Conservation (phyloP, 345 rosid species). For the Microthlaspi erraticum region DNA sequence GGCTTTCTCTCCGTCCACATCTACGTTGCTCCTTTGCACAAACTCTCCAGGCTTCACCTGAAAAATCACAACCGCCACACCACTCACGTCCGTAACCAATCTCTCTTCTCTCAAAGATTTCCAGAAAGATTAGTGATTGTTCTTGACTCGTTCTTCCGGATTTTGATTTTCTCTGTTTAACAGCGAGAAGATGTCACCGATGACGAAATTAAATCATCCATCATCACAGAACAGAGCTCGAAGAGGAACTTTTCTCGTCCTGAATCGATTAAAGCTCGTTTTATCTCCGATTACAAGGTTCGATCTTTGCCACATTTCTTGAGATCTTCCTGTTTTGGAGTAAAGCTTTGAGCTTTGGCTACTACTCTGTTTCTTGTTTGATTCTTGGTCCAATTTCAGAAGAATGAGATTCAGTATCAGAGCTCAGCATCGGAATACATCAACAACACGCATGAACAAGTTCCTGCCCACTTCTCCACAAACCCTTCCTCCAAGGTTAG, state of each 20-base stretch:
- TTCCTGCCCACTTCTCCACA: slow-evolving; percentile 58
- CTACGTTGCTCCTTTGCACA: slow-evolving; percentile 59
- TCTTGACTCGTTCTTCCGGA: slow-evolving; percentile 15
- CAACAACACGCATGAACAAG: slow-evolving; percentile 51
- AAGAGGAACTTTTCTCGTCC: slow-evolving; percentile 40
- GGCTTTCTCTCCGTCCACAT: slow-evolving; percentile 57
- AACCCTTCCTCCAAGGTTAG: slow-evolving; percentile 64
- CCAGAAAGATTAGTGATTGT: not conserved
- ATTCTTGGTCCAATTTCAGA: slow-evolving; percentile 37
- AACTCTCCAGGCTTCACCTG: slow-evolving; percentile 52
- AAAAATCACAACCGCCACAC: slow-evolving; percentile 43
- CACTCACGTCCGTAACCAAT: slow-evolving; percentile 43
- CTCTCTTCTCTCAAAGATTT: not conserved
- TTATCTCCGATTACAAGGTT: slow-evolving; percentile 47
- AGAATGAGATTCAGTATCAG: slow-evolving; percentile 48
- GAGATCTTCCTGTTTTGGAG: slow-evolving; percentile 7
- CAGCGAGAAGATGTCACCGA: slow-evolving; percentile 47
- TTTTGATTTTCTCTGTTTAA: slow-evolving; percentile 15
- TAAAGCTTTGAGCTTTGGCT: slow-evolving; percentile 13
- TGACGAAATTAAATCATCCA: slow-evolving; percentile 48
- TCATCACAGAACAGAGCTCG: slow-evolving; percentile 42
- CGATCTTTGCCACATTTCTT: slow-evolving; percentile 13
- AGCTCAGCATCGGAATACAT: slow-evolving; percentile 51
- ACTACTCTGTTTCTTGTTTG: not conserved
- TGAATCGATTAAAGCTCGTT: slow-evolving; percentile 26